Evolutionary conservation across 352 stramenopile species (phyloP), one percentile per base, ranked within the genome.

Genomic region (Chrysophaeum taylorii): DNA sequence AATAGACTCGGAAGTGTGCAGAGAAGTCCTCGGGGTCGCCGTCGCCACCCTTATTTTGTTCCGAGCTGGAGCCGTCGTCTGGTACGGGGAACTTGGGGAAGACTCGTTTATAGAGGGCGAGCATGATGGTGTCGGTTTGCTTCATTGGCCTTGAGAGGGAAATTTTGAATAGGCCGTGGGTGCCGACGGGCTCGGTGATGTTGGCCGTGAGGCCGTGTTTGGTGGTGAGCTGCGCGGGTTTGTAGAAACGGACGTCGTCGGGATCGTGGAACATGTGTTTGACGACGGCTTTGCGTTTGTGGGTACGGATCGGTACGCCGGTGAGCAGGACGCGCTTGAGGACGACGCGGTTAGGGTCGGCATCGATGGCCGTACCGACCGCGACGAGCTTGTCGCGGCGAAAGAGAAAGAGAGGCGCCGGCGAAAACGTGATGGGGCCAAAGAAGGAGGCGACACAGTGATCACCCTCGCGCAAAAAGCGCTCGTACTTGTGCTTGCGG

Each of bases 181-280:
- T 98, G 64, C 96, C 96, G 41, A 99, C 83, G 63, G 94, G 96
- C 71, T 98, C 89, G 67, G 94, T 90, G 75, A 99, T 99, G 77
- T 98, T 93, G 69, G 94, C 95, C 64, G 92, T 93, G 68, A 98
- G 83, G 45, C 96, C 96, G 79, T 98, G 92, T 81, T 98, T 98
- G 60, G 94, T 98, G 54, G 82, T 84, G 37, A 99, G 83, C 75
- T 96, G 93, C 33, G 97, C 91, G 18, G 95, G 95, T 76, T 97
- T 97, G 82, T 99, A 99, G 93, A 93, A 99, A 72, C 76, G 89
- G 0, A 98, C 88, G 79, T 98, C 94, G 71, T 97, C 92, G 5
- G 94, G 94, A 79, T 96, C 94, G 80, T 97, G 94, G 84, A 99
- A 99, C 94, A 99, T 98, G 85, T 98, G 96, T 57, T 96, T 95